These are phyloP conservation scores for Hippophae gyantsensis DNA, from an alignment of 306 rosid genomes.

Conservation along the genomic window DNA sequence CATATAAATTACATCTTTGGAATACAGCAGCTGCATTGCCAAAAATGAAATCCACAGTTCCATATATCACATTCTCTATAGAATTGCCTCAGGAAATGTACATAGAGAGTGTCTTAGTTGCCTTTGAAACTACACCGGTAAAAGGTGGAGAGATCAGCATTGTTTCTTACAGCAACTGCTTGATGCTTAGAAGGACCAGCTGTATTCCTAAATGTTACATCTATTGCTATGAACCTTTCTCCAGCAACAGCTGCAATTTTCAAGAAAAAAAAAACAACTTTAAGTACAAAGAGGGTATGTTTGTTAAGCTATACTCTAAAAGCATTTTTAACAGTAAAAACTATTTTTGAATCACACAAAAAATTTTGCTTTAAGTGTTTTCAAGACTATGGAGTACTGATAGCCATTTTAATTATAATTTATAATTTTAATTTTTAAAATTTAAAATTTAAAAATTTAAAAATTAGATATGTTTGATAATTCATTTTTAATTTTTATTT, in stretches of 20 bases:
- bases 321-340: too few relatives aligned
- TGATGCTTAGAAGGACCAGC: slow-evolving; percentile 71
- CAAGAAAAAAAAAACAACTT: not conserved
- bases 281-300: not conserved
- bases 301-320: not conserved
- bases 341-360: too few relatives aligned
- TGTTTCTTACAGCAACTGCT: slow-evolving; percentile 66
- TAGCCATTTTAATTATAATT: too few relatives aligned
- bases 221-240: slow-evolving; percentile 47
- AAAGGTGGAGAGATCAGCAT: slow-evolving; percentile 48
- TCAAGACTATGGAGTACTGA: too few relatives aligned
- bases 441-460: too few relatives aligned
- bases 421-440: too few relatives aligned
- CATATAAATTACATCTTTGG: slow-evolving; percentile 47
- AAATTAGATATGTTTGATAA: too few relatives aligned
- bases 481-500: too few relatives aligned
- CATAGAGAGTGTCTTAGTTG: slow-evolving; percentile 64
- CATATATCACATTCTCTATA: slow-evolving; percentile 52
- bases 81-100: slow-evolving; percentile 53
- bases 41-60: slow-evolving; percentile 76
- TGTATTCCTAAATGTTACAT: slow-evolving; percentile 57
- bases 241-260: slow-evolving; percentile 51
- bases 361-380: too few relatives aligned
- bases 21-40: slow-evolving; percentile 61
- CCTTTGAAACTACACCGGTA: slow-evolving; percentile 54